phyloP scores from a whole-genome alignment of 495 filamentous ascomycete species.

The Mytilinidion resinicola region DNA sequence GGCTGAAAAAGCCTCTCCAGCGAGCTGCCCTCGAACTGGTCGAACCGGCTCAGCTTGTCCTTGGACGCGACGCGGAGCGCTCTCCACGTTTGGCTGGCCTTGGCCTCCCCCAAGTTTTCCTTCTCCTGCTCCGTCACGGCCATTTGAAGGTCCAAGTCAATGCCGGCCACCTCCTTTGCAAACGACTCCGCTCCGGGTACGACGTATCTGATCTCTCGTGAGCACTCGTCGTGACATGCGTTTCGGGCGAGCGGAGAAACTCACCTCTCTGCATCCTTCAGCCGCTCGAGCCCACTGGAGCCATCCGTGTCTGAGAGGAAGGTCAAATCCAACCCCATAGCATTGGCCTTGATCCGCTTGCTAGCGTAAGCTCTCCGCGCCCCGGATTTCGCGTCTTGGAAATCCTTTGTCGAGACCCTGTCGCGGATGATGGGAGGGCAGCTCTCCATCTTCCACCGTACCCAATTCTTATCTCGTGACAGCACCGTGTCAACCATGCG shows the following conservation, averaged over 20 bases:
- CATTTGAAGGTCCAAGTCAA: slow-evolving; percentile 79
- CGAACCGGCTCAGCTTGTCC: slow-evolving; percentile 66
- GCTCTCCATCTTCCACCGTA: slow-evolving; percentile 91
- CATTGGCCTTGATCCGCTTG: slow-evolving; percentile 58
- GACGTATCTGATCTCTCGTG: slow-evolving; percentile 36
- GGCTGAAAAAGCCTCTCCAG: slow-evolving; percentile 46
- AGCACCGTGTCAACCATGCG: slow-evolving; percentile 94
- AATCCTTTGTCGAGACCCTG: slow-evolving; percentile 57
- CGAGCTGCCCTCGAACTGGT: slow-evolving; percentile 78
- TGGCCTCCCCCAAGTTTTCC: slow-evolving; percentile 56
- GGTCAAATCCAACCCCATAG: slow-evolving; percentile 65
- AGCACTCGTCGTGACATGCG: slow-evolving; percentile 6
- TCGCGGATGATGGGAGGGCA: slow-evolving; percentile 79
- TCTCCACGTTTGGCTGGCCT: slow-evolving; percentile 83
- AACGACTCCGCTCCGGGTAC: slow-evolving; percentile 52
- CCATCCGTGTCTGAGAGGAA: slow-evolving; percentile 64
- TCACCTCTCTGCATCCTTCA: slow-evolving; percentile 54
- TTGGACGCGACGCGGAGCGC: slow-evolving; percentile 70
- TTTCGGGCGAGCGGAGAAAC: slow-evolving; percentile 21
- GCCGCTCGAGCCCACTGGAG: slow-evolving; percentile 48
- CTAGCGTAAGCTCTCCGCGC: slow-evolving; percentile 58
- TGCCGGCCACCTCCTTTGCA: slow-evolving; percentile 50
- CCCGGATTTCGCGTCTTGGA: slow-evolving; percentile 56
- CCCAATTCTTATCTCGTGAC: slow-evolving; percentile 95
- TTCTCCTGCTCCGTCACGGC: slow-evolving; percentile 65